phyloP scores from a whole-genome alignment of 208 protist genomes.

The Herpetomonas tarakana region DNA sequence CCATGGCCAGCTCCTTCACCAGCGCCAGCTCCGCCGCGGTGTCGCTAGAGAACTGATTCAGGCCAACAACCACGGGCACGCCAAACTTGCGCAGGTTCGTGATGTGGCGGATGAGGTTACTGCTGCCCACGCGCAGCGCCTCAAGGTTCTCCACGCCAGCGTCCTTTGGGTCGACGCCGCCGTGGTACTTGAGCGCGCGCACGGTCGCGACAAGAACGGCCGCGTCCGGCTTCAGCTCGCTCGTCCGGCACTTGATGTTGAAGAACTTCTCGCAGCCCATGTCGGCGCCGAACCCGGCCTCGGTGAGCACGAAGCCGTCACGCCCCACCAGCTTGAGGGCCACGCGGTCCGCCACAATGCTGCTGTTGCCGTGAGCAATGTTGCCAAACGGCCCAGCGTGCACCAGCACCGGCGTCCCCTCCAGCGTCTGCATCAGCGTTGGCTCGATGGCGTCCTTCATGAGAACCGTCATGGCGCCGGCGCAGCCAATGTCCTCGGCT shows the following conservation, averaged over 20 bases:
- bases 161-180: slow-evolving; percentile 77
- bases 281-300: slow-evolving; percentile 95
- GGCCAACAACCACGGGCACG: slow-evolving; percentile 94
- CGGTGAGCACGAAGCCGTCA: slow-evolving; percentile 96
- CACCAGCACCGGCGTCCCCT: slow-evolving; percentile 95
- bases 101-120: slow-evolving; percentile 94
- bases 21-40: slow-evolving; percentile 88
- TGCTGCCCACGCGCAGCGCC: slow-evolving; percentile 78
- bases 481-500: slow-evolving; percentile 89
- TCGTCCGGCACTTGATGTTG: slow-evolving; percentile 97
- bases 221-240: slow-evolving; percentile 91
- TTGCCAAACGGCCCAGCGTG: slow-evolving; percentile 99
- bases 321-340: slow-evolving; percentile 94
- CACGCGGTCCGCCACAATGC: slow-evolving; percentile 95
- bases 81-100: slow-evolving; percentile 94
- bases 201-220: slow-evolving; percentile 96
- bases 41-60: slow-evolving; percentile 95
- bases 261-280: slow-evolving; percentile 99
- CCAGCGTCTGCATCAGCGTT: slow-evolving; percentile 98
- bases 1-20: slow-evolving; percentile 57
- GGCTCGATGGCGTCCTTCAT: slow-evolving; percentile 97
- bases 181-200: slow-evolving; percentile 97
- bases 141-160: slow-evolving; percentile 84
- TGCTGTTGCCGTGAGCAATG: slow-evolving; percentile 98
- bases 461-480: slow-evolving; percentile 93